These are phyloP conservation scores for Lagenidium giganteum DNA, from an alignment of 352 stramenopile genomes.

Conservation along the genomic window DNA sequence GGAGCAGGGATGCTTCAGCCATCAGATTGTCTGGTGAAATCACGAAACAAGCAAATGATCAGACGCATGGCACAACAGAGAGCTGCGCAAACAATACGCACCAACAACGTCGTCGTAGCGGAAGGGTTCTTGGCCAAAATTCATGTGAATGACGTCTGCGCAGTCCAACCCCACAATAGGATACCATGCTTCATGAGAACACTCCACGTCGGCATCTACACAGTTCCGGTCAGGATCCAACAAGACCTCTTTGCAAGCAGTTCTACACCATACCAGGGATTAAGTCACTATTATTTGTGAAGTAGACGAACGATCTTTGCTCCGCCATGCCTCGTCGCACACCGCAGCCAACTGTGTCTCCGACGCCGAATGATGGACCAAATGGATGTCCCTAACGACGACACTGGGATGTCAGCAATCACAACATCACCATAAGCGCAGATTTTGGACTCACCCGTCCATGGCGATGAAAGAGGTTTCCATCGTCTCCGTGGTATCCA, in stretches of 20 bases:
- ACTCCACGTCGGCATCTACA: slow-evolving; percentile 29
- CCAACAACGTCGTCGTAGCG: slow-evolving; percentile 35
- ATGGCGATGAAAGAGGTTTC: slow-evolving; percentile 50
- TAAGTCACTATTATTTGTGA: slow-evolving; percentile 64
- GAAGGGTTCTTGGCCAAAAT: slow-evolving; percentile 80
- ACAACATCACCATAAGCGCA: too few species aligned
- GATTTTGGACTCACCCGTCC: slow-evolving; percentile 29
- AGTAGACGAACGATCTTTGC: slow-evolving; percentile 46
- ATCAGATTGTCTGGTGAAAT: slow-evolving; percentile 41
- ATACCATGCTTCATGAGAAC: slow-evolving; percentile 46
- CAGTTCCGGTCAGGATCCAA: slow-evolving; percentile 6
- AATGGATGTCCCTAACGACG: slow-evolving; percentile 63
- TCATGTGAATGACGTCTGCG: slow-evolving; percentile 67
- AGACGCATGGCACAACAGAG: not conserved
- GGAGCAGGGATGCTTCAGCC: slow-evolving; percentile 33
- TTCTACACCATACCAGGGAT: slow-evolving; percentile 23
- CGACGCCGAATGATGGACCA: slow-evolving; percentile 45
- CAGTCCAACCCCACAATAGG: slow-evolving; percentile 83
- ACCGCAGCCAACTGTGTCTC: slow-evolving; percentile 73
- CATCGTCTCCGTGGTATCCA: slow-evolving; percentile 80
- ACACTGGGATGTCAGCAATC: too few species aligned
- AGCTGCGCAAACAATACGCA: slow-evolving; percentile 13
- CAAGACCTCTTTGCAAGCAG: not conserved
- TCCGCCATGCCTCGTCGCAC: slow-evolving; percentile 36
- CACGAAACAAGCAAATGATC: not conserved